Conservation (phyloP, 257 asterid genomes). For the Asclepias syriaca region DNA sequence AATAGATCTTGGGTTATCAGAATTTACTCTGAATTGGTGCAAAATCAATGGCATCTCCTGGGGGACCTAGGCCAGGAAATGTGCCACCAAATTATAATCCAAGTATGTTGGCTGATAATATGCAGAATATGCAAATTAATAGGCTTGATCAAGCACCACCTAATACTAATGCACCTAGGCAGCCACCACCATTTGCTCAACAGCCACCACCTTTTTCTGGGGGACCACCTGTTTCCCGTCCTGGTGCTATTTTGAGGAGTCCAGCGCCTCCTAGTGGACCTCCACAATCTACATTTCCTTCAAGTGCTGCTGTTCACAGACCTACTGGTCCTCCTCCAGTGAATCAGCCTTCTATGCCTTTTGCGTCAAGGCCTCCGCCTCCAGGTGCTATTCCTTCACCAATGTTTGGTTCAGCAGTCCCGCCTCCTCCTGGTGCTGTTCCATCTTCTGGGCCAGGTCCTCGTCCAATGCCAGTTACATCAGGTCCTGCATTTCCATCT, state of each 20-base stretch:
- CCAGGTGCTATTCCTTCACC: constrained; percentile 58
- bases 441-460: constrained; percentile 44
- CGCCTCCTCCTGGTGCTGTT: constrained; percentile 30
- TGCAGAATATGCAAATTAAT: constrained; percentile 76
- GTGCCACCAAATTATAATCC: constrained; percentile 72
- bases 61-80: constrained; percentile 85
- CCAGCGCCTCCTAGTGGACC: constrained; percentile 51
- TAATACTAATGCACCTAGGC: constrained; percentile 52
- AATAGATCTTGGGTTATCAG: constrained; percentile 26
- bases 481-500: constrained; percentile 48
- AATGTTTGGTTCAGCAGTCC: constrained; percentile 43
- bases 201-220: constrained; percentile 68
- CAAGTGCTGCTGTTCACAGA: constrained; percentile 42
- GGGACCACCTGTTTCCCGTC: constrained; percentile 37
- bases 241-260: constrained; percentile 66
- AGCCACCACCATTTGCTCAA: constrained; percentile 72
- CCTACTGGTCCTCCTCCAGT: constrained; percentile 57
- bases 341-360: constrained; percentile 60
- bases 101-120: constrained; percentile 61
- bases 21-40: constrained; percentile 14
- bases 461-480: constrained; percentile 48
- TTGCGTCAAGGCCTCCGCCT: constrained; percentile 76
- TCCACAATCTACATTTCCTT: constrained; percentile 49
- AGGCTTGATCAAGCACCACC: constrained; percentile 62
- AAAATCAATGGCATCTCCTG: constrained; percentile 83